Conservation (phyloP, 257 asterid genomes). For the Echium plantagineum region DNA sequence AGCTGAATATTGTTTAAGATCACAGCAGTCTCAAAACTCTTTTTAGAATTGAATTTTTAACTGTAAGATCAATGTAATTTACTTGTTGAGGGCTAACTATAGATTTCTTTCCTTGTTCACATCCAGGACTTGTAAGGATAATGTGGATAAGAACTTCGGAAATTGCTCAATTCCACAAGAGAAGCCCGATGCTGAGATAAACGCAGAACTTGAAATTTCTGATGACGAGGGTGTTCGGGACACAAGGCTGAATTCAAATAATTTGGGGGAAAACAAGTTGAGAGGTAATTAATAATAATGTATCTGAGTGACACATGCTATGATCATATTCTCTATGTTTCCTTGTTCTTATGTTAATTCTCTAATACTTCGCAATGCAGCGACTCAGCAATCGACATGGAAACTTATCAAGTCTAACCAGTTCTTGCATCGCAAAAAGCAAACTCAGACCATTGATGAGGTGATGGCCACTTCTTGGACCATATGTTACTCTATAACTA, state of each 20-base stretch:
- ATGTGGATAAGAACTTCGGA: constrained; percentile 51
- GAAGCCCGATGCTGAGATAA: constrained; percentile 76
- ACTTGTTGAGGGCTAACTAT: not conserved
- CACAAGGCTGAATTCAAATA: constrained; percentile 25
- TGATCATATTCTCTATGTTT: constrained; percentile 8
- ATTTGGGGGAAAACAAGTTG: constrained; percentile 17
- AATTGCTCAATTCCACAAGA: constrained; percentile 86
- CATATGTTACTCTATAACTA: not conserved
- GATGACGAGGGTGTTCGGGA: constrained; percentile 58
- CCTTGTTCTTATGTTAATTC: constrained; percentile 14
- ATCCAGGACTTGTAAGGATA: constrained; percentile 79
- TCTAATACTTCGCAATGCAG: constrained; percentile 29
- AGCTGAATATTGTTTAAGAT: not conserved
- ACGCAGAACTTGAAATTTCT: constrained; percentile 72
- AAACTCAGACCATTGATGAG: constrained; percentile 78
- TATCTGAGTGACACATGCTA: not conserved
- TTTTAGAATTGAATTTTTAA: not conserved
- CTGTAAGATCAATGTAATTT: not conserved
- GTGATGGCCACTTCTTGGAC: constrained; percentile 21
- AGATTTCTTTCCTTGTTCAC: constrained; percentile 11
- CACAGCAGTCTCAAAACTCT: not conserved
- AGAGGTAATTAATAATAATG: constrained; percentile 33
- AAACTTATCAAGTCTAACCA: constrained; percentile 58
- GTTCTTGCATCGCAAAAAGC: constrained; percentile 70
- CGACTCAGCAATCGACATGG: constrained; percentile 48